Evolutionary conservation across 805 yeast species (phyloP), one percentile per base, ranked within the genome.

Genomic region (Starmerella bombicola): DNA sequence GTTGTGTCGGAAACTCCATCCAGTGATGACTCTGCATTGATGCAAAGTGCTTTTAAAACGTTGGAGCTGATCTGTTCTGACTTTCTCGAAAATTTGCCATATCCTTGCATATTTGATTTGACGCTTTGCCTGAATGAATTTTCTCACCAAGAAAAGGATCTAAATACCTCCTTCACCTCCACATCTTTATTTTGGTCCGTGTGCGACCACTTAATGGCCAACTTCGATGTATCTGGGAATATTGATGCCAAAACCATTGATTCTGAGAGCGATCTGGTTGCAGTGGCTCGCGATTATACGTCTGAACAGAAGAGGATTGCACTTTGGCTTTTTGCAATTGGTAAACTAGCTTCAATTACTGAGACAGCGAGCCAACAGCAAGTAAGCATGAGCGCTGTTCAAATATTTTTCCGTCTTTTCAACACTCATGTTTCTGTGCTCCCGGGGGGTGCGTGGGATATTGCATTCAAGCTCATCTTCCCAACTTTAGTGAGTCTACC

Each of bases 181-280:
- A 80, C 85, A 7, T 82, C 95, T 50, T 80, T 85, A 50, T 86
- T 85, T 54, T 88, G 97, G 97, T 59, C 80, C 13, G 74, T 91
- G 3, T 81, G 95, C 51, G 97, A 91, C 53, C 75, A 76, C 43
- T 60, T 78, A 3, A 48, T 58, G 28, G 47, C 45, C 5, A 53
- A 58, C 0, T 52, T 50, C 16, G 50, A 43, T 2, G 55, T 53
- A 12, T 37, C 34, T 3, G 34, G 30, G 42, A 33, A 42, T n/a
- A 5, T 46, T 21, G 40, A 38, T 12, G 16, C 37, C 23, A 3
- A 20, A 7, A 7, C 16, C 2, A 42, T 46, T 1, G 15, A 17
- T 3, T 18, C 40, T 3, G 48, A 49, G 24, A 43, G 34, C 4
- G 46, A 49, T 15, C 49, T 58, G 49, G 31, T 52, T 54, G 38